Evolutionary conservation across 768 basidiomycete genomes (phyloP), one percentile per base, ranked within the genome.

Genomic region (Hygrocybe coccinea): DNA sequence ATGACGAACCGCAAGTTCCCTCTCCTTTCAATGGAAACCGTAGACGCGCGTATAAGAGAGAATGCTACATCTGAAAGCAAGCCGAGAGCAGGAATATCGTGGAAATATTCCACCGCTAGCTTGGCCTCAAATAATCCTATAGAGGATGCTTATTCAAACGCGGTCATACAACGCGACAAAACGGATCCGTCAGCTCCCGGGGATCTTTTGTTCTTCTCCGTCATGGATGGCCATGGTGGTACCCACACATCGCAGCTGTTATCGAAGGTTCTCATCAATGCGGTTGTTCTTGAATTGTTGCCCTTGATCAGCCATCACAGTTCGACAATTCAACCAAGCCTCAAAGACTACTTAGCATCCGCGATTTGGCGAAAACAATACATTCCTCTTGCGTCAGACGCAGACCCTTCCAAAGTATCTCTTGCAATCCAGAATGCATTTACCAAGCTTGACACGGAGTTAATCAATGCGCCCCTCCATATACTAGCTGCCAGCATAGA

Each of bases 161-260:
- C 85, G 54, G 74, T 93, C 58, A 73, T 95, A 48, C 68, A 79
- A 59, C 76, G 85, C 37, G 84, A 89, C 63, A 72, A 72, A 2
- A 72, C 79, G n/a, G 82, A 85, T 60, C 75, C 79, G 9, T 76
- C 80, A 2, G 75, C 75, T 0, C 79, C 81, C 1, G 87, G 87
- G 12, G 89, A 91, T 64, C 79, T 88, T 57, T 75, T 92, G 41
- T 89, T 95, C 70, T 94, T 92, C 64, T 75, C 91, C 1, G 85
- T 95, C 35, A 88, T 95, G 85, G 93, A 94, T 62, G 93, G 94
- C 2, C 97, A 98, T 67, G 76, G 82, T 2, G 97, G 97, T 1
- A 80, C 73, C 36, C 79, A 91, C 50, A 98, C 95, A 2, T 93
- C 91, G 11, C 80, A 82, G 54, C 76, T 95, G 34, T 84, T 98